Base-by-base conservation (phyloP, 768 basidiomycete genomes). In the Leccinum variicolor region DNA sequence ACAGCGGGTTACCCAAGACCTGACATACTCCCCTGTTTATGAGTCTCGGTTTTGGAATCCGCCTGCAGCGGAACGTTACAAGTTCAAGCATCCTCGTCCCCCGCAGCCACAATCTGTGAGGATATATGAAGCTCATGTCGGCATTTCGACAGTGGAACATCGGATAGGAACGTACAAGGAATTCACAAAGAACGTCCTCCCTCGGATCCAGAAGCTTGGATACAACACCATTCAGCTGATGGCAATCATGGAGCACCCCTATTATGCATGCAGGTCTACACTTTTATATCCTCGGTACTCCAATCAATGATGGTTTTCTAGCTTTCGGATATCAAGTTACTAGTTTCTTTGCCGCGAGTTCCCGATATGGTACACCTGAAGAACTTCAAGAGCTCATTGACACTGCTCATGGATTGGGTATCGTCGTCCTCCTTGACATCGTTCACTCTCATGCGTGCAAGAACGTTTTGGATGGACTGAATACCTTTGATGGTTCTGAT, bases 41-140 rank as follows among this genome's bases (percentile, higher is more conserved):
- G 97, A 99, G 59, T 92, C 93, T 19, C 86, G 92, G n/a, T 97
- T 99, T 75, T 99, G 97, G 97, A 98, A 98, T 71, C 97, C 97
- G 1, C 87, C 92, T 19, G 67, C 76, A 41, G 75, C 80, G 25
- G 76, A 91, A 61, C 76, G 69, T 50, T 97, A 98, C 77, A 76
- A 78, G 28, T 96, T 96, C 77, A 96, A 93, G 70, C 79, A 98
- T 69, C 58, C 81, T 47, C 79, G 83, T 10, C 92, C 92, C 11
- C 78, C 82, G 0, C 83, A 85, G 57, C 87, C 89, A 13, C 75
- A 76, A 17, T 80, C 86, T 34, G 70, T 86, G 46, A 86, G 87
- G 62, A 94, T 99, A 57, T 99, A 99, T 68, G 97, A 99, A 70
- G 97, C 95, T 0, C 97, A 99, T 68, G 94, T 98, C 62, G 97